Evolutionary conservation across 768 basidiomycete species (phyloP), one percentile per base, ranked within the genome.

Genomic region (Boletus pseudo-olivaceus): DNA sequence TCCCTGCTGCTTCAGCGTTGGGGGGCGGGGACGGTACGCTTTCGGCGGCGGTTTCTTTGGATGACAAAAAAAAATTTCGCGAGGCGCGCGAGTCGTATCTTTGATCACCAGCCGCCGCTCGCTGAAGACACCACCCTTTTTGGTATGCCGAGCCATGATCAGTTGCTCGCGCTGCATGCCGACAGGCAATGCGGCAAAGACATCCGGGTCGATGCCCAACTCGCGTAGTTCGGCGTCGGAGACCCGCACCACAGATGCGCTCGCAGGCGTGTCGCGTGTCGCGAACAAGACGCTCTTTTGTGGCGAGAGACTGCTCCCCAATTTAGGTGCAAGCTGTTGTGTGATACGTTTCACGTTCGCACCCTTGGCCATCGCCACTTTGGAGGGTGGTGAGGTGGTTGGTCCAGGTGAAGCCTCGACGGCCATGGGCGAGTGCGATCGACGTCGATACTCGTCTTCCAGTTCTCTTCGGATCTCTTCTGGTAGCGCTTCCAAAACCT

Each of bases 81-180:
- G 47, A 66, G 67, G 37, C 7, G 44, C 51, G 35, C 62, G 62
- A 0, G 54, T 63, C 41, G 54, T 55, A 11, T 68, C 68, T 63
- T 86, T 87, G 45, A 88, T 71, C 26, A 81, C 72, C 9, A 65
- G 46, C 63, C 81, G 81, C 43, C 75, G 77, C 57, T 81, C 72
- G 15, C 69, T 67, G 0, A 60, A 5, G 68, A 72, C 26, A 64
- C 73, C 42, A 67, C 74, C 19, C 61, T 71, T 54, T 59, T 78
- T 78, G 34, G 79, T 62, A 20, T 84, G 72, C 19, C 87, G 76
- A 20, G 80, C 81, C 45, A 75, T 71, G n/a, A 80, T 74, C 29
- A 95, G 71, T 56, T 89, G 85, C 62, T 96, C 92, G 47, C 82
- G 79, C 64, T 92, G 88, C 40, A 92, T 66, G 23, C 82, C 77